Conservation (phyloP, 129 eudicot species). For the Ambrosia artemisiifolia region DNA sequence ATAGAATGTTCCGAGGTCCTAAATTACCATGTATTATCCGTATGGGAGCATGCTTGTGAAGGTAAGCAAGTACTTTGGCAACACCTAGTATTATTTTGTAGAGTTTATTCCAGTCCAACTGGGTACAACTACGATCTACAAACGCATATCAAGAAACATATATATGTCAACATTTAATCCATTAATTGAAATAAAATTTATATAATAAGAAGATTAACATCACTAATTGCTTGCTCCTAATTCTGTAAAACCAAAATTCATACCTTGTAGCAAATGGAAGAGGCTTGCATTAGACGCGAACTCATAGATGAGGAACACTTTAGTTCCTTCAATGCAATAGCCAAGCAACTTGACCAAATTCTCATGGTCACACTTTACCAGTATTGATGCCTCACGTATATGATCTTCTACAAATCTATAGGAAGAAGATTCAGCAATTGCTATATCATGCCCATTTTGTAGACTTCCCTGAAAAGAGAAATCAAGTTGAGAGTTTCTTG, state of each 20-base stretch:
- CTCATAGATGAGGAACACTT: background rate
- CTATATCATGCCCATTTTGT: background rate
- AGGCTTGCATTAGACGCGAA: background rate
- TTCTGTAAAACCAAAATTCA: too few species aligned
- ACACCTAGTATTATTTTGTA: slow-evolving; percentile 17
- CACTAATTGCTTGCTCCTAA: background rate
- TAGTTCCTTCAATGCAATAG: slow-evolving; percentile 16
- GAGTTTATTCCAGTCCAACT: slow-evolving; percentile 16
- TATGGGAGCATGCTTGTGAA: slow-evolving; percentile 14
- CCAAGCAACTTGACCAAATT: slow-evolving; percentile 16
- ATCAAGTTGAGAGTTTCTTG: background rate
- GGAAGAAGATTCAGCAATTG: background rate
- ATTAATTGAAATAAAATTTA: too few species aligned
- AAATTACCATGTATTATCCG: slow-evolving; percentile 11
- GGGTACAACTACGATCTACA: background rate
- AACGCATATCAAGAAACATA: background rate
- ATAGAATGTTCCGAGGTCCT: background rate
- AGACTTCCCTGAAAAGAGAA: slow-evolving; percentile 19
- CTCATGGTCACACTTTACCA: slow-evolving; percentile 5
- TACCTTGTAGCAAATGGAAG: slow-evolving; percentile 1
- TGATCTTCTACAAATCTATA: background rate
- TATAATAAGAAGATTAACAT: too few species aligned
- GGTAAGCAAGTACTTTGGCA: slow-evolving; percentile 23
- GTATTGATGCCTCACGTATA: background rate
- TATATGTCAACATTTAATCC: background rate